Conservation (phyloP, 208 protist genomes). For the Acanthamoeba healyi region DNA sequence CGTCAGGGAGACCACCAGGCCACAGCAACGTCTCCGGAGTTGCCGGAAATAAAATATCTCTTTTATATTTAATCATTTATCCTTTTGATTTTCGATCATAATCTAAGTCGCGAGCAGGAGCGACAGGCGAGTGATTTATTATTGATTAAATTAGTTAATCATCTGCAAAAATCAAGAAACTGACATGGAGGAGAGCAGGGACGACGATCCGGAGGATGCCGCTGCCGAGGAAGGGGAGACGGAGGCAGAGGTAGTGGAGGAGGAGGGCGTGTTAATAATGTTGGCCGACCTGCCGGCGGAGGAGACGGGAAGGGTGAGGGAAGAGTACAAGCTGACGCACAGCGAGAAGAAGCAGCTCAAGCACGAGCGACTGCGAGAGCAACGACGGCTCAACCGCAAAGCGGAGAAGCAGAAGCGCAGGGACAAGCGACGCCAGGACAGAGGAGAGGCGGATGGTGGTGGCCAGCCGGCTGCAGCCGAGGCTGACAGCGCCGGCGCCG, state of each 20-base stretch:
- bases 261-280: background rate
- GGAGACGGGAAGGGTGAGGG: background rate
- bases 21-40: background rate
- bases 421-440: background rate
- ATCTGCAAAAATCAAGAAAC: background rate
- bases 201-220: too few relatives aligned
- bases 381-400: background rate
- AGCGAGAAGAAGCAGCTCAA: background rate
- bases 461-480: too few relatives aligned
- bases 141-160: background rate
- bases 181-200: background rate
- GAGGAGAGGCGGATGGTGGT: background rate
- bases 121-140: too few relatives aligned
- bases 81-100: too few relatives aligned
- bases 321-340: constrained; percentile 26
- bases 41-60: too few relatives aligned
- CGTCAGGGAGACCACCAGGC: too few relatives aligned
- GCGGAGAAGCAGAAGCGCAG: background rate
- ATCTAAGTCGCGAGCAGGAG: too few relatives aligned
- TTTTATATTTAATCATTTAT: too few relatives aligned
- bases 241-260: background rate
- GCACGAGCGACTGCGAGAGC: background rate
- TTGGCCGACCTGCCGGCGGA: background rate
- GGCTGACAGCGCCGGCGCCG: too few relatives aligned
- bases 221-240: background rate